These are phyloP conservation scores for Apiospora phragmitis DNA, from an alignment of 2,329 filamentous ascomycete species.

Conservation along the genomic window DNA sequence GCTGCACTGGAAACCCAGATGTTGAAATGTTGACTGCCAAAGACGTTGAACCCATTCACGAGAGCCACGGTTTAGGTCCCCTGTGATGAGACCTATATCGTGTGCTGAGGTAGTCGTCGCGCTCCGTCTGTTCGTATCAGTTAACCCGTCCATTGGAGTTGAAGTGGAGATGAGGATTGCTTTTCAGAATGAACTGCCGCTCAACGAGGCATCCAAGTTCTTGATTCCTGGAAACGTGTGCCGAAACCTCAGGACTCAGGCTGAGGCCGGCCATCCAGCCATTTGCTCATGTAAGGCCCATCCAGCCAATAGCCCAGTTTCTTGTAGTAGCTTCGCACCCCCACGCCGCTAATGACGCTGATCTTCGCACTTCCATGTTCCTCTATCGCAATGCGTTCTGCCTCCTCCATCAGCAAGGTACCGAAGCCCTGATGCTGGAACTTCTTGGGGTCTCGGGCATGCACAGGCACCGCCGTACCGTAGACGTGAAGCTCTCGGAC, in stretches of 20 bases:
- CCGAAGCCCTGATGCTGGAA: constrained; percentile 99
- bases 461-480: constrained; percentile 94
- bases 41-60: too few relatives aligned
- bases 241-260: background rate
- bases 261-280: constrained; percentile 51
- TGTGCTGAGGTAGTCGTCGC: background rate
- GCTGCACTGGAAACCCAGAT: background rate
- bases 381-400: constrained; percentile 88
- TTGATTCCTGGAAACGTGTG: background rate
- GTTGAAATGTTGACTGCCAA: background rate
- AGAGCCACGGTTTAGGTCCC: too few relatives aligned
- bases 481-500: constrained; percentile 97
- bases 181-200: too few relatives aligned
- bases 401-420: constrained; percentile 95
- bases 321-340: constrained; percentile 91
- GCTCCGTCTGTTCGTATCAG: too few relatives aligned
- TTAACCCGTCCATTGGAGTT: too few relatives aligned
- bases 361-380: constrained; percentile 95
- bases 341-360: constrained; percentile 96
- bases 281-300: constrained; percentile 79
- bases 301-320: constrained; percentile 93
- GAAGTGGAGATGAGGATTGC: too few relatives aligned
- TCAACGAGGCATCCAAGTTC: background rate
- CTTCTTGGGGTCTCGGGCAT: constrained; percentile 91
- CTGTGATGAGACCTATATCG: background rate